Evolutionary conservation across 2,329 filamentous ascomycete genomes (phyloP), one percentile per base, ranked within the genome.

Genomic region (Ophiostoma ulmi): DNA sequence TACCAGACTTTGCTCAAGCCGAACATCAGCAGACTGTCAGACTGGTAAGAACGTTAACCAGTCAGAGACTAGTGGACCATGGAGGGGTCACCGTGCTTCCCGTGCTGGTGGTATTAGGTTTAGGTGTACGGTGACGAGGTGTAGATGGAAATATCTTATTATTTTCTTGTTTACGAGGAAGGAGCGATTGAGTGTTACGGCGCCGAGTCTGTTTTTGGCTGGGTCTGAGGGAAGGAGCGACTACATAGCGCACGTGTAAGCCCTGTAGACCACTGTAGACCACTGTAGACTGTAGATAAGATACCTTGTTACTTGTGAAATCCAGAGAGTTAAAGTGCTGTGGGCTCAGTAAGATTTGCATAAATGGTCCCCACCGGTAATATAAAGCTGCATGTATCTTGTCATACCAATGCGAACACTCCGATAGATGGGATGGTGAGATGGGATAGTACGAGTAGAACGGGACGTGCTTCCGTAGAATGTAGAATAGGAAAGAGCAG

Each of bases 371-470:
- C 63, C 63, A 65, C 63, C 17, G 31, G 63, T 65, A 65, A 65
- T 65, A 65, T 65, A 65, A 64, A 39, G 63, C 58, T 65, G 63
- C 63, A 65, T 38, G 63, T 65, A 65, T 36, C 58, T 61, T 63
- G 58, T 63, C 58, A 35, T 13, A 26, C 22, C 22, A 14, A 63
- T 35, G 58, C 22, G 58, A 63, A 58, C 52, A 26, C 52, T 58
- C 44, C 58, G 58, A 63, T 58, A 63, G 58, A 63, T 63, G 58
- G 58, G 58, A 63, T 26, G n/a, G 26, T 35, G 58, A 48, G 14
- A 48, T 48, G 44, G 44, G 44, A 48, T 20, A 20, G 44, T 48
- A 48, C 44, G 31, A 31, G 31, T 31, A 31, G 2, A 31, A n/a
- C 44, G 44, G 44, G 44, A 20, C 6, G 17, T 20, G 6, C 20